A percentile compares a stretch with the other conserved stretches of the same genome.
Evolutionary conservation across 2,329 filamentous ascomycete species (phyloP).

Genomic region (Thermoascus crustaceus): DNA sequence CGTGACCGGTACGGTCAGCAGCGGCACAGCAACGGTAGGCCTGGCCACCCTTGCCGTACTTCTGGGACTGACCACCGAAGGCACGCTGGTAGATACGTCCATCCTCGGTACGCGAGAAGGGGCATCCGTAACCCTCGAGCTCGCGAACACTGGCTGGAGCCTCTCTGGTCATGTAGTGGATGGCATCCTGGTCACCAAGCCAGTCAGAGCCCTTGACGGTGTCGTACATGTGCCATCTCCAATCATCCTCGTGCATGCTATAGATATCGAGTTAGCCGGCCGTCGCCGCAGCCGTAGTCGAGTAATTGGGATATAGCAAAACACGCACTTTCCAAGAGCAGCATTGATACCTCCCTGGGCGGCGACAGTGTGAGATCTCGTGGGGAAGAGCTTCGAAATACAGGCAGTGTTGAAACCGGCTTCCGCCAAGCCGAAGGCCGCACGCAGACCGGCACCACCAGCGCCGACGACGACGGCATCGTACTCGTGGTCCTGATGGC

Average conservation of each 20-base stretch:
- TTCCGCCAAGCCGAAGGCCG: constrained; percentile 56
- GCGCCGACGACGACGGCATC: constrained; percentile 81
- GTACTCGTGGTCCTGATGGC: constrained; percentile 94
- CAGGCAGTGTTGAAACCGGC: constrained; percentile 58
- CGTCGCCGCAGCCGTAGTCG: not conserved
- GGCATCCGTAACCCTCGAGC: constrained; percentile 94
- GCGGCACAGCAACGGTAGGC: constrained; percentile 96
- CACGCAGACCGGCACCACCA: constrained; percentile 55
- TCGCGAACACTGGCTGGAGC: constrained; percentile 86
- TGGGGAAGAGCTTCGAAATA: constrained; percentile 57
- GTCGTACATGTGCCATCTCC: constrained; percentile 99
- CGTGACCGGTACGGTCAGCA: constrained; percentile 93
- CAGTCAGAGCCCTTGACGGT: constrained; percentile 97
- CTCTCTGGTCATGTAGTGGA: constrained; percentile 97
- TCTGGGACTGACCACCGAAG: constrained; percentile 93
- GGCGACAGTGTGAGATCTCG: constrained; percentile 58
- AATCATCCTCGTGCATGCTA: constrained; percentile 97
- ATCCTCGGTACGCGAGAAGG: constrained; percentile 86
- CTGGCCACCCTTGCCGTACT: constrained; percentile 93
- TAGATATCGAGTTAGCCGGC: constrained; percentile 12
- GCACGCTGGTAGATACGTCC: constrained; percentile 98
- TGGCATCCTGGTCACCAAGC: constrained; percentile 94
- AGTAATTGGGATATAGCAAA: not conserved
- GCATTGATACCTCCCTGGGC: constrained; percentile 56
- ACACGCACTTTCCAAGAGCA: constrained; percentile 35